phyloP scores from a whole-genome alignment of 2,329 filamentous ascomycete genomes.

The Juglanconis oblonga region DNA sequence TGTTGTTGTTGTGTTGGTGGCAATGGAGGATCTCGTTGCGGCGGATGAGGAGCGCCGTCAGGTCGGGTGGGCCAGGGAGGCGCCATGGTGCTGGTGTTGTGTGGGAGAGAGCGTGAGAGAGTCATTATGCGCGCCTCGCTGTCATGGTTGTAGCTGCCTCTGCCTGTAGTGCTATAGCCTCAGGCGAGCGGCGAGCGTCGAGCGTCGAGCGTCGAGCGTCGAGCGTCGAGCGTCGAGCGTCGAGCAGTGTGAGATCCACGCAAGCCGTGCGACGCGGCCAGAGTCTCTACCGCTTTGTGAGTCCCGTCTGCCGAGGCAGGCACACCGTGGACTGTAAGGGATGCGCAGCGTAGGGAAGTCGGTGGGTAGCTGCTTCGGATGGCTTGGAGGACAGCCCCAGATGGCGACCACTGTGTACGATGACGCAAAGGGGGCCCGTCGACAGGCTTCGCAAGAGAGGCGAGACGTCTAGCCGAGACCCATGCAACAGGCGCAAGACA shows the following conservation, averaged over 20 bases:
- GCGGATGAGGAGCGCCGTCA: slow-evolving; percentile 10
- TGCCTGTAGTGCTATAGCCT: too few relatives aligned
- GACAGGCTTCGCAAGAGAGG: slow-evolving; percentile 1
- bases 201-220: background rate
- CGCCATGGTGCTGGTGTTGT: slow-evolving; percentile 12
- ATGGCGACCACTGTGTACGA: background rate
- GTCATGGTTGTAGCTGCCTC: slow-evolving; percentile 13
- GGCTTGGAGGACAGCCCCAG: slow-evolving; percentile 1
- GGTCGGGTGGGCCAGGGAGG: slow-evolving; percentile 11
- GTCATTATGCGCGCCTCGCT: slow-evolving; percentile 14
- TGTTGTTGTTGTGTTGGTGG: background rate
- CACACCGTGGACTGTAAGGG: background rate
- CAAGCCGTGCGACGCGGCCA: background rate
- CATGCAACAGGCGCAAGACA: background rate
- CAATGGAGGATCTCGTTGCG: slow-evolving; percentile 14
- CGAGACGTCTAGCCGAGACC: slow-evolving; percentile 1
- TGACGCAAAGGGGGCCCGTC: slow-evolving; percentile 8
- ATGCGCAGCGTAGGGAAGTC: background rate
- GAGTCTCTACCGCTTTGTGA: background rate
- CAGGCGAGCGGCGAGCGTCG: background rate
- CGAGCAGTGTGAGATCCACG: slow-evolving; percentile 3
- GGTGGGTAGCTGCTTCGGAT: slow-evolving; percentile 12
- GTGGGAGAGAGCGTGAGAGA: slow-evolving; percentile 11
- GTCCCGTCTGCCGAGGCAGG: background rate
- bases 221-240: background rate